Base-by-base conservation (phyloP, 2,329 filamentous ascomycete species). In the Harringtonia aguacate region DNA sequence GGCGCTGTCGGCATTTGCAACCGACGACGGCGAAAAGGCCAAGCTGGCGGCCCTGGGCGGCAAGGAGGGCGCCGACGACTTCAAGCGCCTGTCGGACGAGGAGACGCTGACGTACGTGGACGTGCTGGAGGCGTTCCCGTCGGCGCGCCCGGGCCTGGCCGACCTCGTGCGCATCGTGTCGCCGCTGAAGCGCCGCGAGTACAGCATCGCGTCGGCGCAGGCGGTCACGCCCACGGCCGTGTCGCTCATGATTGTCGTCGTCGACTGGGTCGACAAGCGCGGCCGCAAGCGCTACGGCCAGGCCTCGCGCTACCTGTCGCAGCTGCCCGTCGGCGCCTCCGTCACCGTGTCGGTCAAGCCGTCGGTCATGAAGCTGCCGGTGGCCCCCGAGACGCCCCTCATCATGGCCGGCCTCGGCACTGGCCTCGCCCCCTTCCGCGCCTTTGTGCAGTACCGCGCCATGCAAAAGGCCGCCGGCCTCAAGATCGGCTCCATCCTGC, bases 341-440 rank as follows among this genome's bases (percentile, higher is more conserved):
- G 79, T 98, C 50, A 95, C 89, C 3, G 92, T 87, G 46, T 94
- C 86, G 29, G 88, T 98, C 62, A 98, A 98, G 72, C 87, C 92
- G 1, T 95, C 88, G 21, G 92, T 97, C 53, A 98, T 98, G 92
- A 98, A 97, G 69, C 77, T 98, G n/a, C 92, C 92, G 6, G 67
- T 76, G 48, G 83, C 81, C 61, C 82, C 89, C 54, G 92, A 86
- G 31, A 86, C 90, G 39, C 92, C 92, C 34, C 81, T 98, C 60
- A 95, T 98, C 72, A 95, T 98, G 90, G 92, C 92, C 10, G 92
- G 92, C 63, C 83, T 97, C n/a, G 92, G 92, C 51, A 98, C 92
- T 0, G 92, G 92, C 59, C 81, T 98, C 20, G 92, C 92, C 2
- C 92, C 92, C n/a, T 98, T 98, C 86, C 87, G 92, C 52, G 92